Percentiles rank a stretch among this genome's conserved stretches.
phyloP scores from a whole-genome alignment of 108 stramenopile species.

The Pseudonitzschia delicatissima region DNA sequence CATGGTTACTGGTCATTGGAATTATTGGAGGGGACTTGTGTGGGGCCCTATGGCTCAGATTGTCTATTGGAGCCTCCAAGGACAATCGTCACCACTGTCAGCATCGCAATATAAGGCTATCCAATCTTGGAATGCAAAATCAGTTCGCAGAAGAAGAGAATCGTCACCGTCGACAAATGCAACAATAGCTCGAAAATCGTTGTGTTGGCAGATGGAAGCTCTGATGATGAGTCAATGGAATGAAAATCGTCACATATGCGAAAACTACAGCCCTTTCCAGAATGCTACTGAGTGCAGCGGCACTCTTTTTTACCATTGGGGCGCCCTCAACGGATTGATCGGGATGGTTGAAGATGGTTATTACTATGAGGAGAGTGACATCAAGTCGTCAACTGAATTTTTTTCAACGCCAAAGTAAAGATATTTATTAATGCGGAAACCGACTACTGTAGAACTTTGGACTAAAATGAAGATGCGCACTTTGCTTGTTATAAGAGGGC shows the following conservation, averaged over 20 bases:
- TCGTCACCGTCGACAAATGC: not conserved
- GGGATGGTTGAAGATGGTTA: slow-evolving; percentile 24
- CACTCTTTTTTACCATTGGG: slow-evolving; percentile 32
- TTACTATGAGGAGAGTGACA: slow-evolving; percentile 1
- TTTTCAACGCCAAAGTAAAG: too few species aligned
- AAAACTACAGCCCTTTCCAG: slow-evolving; percentile 27
- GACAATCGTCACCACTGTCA: not conserved
- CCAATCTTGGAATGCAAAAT: too few species aligned
- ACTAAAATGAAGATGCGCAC: too few species aligned
- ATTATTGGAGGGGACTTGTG: slow-evolving; percentile 30
- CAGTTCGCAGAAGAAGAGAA: not conserved
- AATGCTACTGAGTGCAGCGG: slow-evolving; percentile 28
- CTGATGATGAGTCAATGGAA: slow-evolving; percentile 31
- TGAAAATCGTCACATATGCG: slow-evolving; percentile 24
- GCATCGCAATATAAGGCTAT: not conserved
- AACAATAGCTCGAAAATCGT: slow-evolving; percentile 4
- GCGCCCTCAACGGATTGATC: slow-evolving; percentile 26
- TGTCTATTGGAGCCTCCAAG: slow-evolving; percentile 26
- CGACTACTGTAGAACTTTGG: too few species aligned
- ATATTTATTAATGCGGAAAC: too few species aligned
- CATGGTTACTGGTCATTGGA: slow-evolving; percentile 9
- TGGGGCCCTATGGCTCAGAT: slow-evolving; percentile 34
- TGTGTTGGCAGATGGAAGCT: slow-evolving; percentile 22
- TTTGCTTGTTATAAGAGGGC: too few species aligned
- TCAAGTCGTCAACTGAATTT: not conserved